Evolutionary conservation across 2,329 filamentous ascomycete genomes (phyloP), one percentile per base, ranked within the genome.

Genomic region (Fusarium newnesense): DNA sequence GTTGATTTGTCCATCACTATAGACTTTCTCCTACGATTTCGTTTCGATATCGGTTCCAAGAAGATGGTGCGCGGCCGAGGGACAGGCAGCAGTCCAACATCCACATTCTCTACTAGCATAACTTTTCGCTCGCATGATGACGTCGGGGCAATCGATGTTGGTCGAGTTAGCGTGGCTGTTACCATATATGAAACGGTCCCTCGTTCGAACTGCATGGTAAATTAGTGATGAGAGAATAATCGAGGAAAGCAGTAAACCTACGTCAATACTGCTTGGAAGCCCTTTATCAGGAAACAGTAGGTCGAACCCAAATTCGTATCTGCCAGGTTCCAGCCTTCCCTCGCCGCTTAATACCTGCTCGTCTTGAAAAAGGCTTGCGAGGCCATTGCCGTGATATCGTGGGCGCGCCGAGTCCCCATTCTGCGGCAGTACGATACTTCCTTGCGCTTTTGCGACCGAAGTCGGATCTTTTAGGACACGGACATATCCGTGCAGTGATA

Each of bases 141-240:
- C 5, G 92, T 95, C 4, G 96, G 92, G 19, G 92, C 89, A 70
- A 98, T 97, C 10, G 95, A 91, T 0, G 93, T 96, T 26, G 96
- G 96, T 64, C 95, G 91, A 26, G 96, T 98, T 64, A 98, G 82
- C 13, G 95, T 98, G 37, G 96, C 93, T 10, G 94, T 96, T 76
- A 98, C 89, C 84, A 96, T 91, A 83, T 98, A 99, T 26, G 93
- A 92, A 77, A 99, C 94, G 4, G 94, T 95, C 40, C 96, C 96
- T 79, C 96, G 91, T 83, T 98, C 96, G 81, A 99, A 99, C 95
- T 98, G 81, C 34, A 32, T 44, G 40, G 15, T 16, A 28, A 21
- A 63, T 76, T 47, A 75, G 68, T 57, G 57, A 67, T 65, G 43
- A 24, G 21, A 42, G 24, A 32, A 19, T 18, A 52, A 26, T 19